Conservation (phyloP, 2,329 filamentous ascomycete genomes). For the Talaromyces piceae region DNA sequence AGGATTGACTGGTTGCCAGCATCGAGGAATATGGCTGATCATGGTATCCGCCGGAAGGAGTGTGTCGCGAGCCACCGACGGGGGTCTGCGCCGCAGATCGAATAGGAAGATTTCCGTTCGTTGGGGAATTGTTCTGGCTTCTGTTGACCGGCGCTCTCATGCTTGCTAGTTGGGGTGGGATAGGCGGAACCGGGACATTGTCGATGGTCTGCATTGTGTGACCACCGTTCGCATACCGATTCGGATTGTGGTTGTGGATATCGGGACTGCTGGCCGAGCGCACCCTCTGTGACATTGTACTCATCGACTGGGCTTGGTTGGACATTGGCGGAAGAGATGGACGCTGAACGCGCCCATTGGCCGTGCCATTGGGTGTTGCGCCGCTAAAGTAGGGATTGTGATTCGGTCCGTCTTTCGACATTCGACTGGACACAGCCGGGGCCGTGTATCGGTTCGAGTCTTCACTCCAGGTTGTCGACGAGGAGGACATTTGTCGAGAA, state of each 20-base stretch:
- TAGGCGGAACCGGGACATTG: conserved; percentile 66
- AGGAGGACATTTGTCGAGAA: conserved; percentile 63
- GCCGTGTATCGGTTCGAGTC: conserved; percentile 77
- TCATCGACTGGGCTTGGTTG: conserved; percentile 45
- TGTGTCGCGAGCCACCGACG: conserved; percentile 47
- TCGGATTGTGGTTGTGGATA: conserved; percentile 62
- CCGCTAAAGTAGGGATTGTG: conserved; percentile 56
- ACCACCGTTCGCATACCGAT: conserved; percentile 43
- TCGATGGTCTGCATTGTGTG: conserved; percentile 48
- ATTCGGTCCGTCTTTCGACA: conserved; percentile 68
- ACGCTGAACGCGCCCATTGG: conserved; percentile 56
- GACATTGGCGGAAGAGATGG: conserved; percentile 72
- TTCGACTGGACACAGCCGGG: conserved; percentile 72
- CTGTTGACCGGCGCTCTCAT: conserved; percentile 58
- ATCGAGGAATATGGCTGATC: conserved; percentile 16
- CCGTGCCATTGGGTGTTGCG: conserved; percentile 24
- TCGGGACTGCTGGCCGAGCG: conserved; percentile 94
- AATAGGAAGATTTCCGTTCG: conserved; percentile 56
- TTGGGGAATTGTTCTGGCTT: conserved; percentile 75
- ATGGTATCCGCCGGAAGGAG: conserved; percentile 29
- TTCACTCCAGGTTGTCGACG: conserved; percentile 63
- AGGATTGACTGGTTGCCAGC: conserved; percentile 9
- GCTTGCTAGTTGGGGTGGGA: conserved; percentile 61
- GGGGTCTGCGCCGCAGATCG: conserved; percentile 66
- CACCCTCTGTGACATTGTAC: conserved; percentile 57